Evolutionary conservation across 208 protist species (phyloP), one percentile per base, ranked within the genome.

Genomic region (Crithidia expoeki): DNA sequence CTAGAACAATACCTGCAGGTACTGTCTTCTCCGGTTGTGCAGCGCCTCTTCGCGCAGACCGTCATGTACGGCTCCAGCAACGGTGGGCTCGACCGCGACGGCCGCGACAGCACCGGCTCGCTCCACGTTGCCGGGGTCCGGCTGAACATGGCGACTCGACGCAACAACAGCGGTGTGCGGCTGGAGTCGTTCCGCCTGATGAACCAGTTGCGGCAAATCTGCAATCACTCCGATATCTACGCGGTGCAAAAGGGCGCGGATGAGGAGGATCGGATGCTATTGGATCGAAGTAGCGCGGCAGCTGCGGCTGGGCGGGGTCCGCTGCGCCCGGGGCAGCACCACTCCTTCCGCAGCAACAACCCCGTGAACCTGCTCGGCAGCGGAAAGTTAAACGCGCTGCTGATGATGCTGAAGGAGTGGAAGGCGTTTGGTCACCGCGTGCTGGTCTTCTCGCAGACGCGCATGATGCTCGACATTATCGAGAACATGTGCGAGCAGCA

Each of bases 381-480:
- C 42, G 94, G 90, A 12, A 99, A 99, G 82, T 71, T 99, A 32
- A 62, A 80, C 27, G 94, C 98, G 2, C 68, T 99, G 9, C 72
- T 87, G 34, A 68, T 97, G 61, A 83, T 99, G 59, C 74, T 99
- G 23, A 73, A 64, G 2, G 72, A 98, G 69, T 99, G 98, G 98
- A 58, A 97, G 9, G 40, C 60, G 34, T 67, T 96, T 34, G 85
- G 85, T 2, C 97, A 99, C 64, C 94, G 98, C 36, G 98, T 92
- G n/a, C 83, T 99, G 4, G 28, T 99, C 28, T 99, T 99, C 76
- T 97, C 92, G 4, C 98, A 99, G 83, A 99, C 97, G 12, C 76
- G 92, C 42, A 96, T 98, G 80, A 99, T 99, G 97, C 90, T 99
- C 19, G 96, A 99, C 76, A 97, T 99, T 52, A 80, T 99, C 40